These are phyloP conservation scores for Backusella parvicylindrica DNA, from an alignment of 192 early-diverging fungal genomes.

Conservation along the genomic window DNA sequence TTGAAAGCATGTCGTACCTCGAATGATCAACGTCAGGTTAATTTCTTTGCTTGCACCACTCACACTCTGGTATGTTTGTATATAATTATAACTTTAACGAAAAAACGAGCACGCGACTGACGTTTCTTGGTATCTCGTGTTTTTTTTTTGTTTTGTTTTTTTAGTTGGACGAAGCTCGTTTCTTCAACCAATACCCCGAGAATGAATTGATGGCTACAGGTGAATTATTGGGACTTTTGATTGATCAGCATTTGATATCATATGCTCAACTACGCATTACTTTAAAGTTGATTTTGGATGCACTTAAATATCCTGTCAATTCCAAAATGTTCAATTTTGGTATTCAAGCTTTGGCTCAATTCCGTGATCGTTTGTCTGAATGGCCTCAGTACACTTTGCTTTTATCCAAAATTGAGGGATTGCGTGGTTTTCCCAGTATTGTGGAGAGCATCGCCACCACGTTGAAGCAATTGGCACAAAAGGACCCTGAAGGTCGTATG, in stretches of 20 bases:
- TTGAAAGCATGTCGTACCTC: constrained; percentile 80
- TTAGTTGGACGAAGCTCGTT: constrained; percentile 90
- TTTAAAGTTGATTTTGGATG: constrained; percentile 82
- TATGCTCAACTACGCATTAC: constrained; percentile 75
- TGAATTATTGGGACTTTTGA: constrained; percentile 82
- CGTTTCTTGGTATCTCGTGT: not conserved
- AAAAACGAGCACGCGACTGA: not conserved
- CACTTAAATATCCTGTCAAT: constrained; percentile 68
- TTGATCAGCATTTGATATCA: constrained; percentile 83
- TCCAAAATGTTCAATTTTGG: constrained; percentile 92
- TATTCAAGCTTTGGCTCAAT: constrained; percentile 78
- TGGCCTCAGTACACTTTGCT: constrained; percentile 88
- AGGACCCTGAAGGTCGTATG: constrained; percentile 4
- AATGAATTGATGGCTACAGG: constrained; percentile 86
- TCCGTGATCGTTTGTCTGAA: constrained; percentile 75
- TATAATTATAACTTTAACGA: not conserved
- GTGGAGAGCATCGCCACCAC: constrained; percentile 10
- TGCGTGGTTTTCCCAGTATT: not conserved
- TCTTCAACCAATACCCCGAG: constrained; percentile 91
- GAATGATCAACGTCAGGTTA: constrained; percentile 61
- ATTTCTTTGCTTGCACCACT: constrained; percentile 84
- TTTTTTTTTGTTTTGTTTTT: not conserved
- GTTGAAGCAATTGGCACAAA: constrained; percentile 10
- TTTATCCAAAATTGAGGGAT: constrained; percentile 73
- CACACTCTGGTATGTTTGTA: constrained; percentile 60